Percentiles rank a stretch among this genome's conserved stretches.
Evolutionary conservation across 208 protist species (phyloP).

Genomic region (Leishmania gerbilli): DNA sequence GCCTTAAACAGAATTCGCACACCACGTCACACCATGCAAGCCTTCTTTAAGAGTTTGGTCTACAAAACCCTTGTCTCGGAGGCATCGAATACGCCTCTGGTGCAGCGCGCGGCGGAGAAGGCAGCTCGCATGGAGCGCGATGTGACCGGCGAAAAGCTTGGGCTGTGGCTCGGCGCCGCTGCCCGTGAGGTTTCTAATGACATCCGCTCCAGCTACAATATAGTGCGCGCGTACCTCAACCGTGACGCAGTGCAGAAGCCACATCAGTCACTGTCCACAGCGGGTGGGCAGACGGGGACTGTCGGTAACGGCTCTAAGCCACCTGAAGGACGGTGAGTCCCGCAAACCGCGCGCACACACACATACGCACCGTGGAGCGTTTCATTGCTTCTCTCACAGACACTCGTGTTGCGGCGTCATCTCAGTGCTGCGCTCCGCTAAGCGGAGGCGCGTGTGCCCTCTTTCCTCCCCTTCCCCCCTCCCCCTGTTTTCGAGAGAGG

Average conservation of each 20-base stretch:
- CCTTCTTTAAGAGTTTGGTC: slow-evolving; percentile 6
- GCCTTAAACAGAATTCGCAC: neutral
- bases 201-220: slow-evolving; percentile 25
- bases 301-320: neutral
- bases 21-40: slow-evolving; percentile 9
- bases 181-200: slow-evolving; percentile 59
- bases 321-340: neutral
- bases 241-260: neutral
- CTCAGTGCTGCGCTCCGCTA: neutral
- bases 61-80: slow-evolving; percentile 30
- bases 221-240: slow-evolving; percentile 9
- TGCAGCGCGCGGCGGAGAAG: slow-evolving; percentile 50
- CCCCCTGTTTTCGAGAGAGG: neutral
- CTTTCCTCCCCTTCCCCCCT: too few species aligned
- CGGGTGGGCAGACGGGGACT: neutral
- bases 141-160: slow-evolving; percentile 41
- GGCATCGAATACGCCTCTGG: slow-evolving; percentile 36
- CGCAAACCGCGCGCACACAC: neutral
- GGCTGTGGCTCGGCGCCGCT: slow-evolving; percentile 55
- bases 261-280: neutral
- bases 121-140: slow-evolving; percentile 46
- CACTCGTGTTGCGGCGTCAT: neutral
- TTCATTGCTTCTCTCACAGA: neutral
- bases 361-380: neutral
- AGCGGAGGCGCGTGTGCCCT: neutral